Conservation (phyloP, 2,329 filamentous ascomycete genomes). For the Stachybotrys chlorohalonatus region DNA sequence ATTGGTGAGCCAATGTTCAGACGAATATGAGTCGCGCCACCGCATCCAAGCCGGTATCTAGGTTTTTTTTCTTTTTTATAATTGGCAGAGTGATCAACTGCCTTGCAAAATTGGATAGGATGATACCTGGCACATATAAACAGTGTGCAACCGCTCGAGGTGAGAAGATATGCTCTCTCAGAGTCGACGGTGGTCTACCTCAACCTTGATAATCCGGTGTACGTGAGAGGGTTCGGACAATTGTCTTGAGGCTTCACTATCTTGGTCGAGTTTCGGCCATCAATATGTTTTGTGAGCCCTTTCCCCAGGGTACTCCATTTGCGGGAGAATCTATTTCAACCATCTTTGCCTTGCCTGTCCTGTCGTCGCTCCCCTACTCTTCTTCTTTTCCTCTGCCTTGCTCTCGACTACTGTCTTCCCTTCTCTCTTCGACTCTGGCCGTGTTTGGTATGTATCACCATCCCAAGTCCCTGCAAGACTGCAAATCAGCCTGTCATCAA, state of each 20-base stretch:
- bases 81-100: not conserved
- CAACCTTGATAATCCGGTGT: not conserved
- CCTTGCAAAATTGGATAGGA: not conserved
- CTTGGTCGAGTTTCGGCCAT: not conserved
- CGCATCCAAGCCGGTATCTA: not conserved
- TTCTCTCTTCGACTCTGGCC: not conserved
- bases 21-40: not conserved
- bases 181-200: not conserved
- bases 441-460: not conserved
- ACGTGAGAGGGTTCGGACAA: not conserved
- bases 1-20: not conserved
- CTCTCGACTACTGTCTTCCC: not conserved
- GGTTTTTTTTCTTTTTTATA: not conserved
- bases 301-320: not conserved
- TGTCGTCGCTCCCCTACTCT: not conserved
- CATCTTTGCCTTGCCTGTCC: not conserved
- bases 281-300: not conserved
- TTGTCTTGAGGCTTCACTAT: too few species aligned
- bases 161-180: not conserved
- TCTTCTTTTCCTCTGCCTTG: not conserved
- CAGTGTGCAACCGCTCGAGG: not conserved
- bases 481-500: not conserved
- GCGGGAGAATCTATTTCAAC: not conserved
- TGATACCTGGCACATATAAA: not conserved
- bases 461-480: not conserved